These are phyloP conservation scores for Trypanosoma lewisi DNA, from an alignment of 208 protist species.

Conservation along the genomic window DNA sequence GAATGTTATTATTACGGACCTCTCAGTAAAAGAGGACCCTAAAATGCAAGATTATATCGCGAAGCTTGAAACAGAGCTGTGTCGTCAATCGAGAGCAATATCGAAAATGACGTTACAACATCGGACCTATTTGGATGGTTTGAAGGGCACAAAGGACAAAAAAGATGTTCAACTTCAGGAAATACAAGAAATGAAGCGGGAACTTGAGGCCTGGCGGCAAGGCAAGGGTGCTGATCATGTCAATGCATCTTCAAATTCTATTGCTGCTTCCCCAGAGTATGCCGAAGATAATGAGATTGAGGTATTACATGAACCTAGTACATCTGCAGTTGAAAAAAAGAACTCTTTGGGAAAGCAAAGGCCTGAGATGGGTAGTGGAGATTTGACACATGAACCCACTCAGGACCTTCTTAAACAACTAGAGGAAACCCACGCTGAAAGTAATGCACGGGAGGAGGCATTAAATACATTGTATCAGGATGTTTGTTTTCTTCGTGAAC, in stretches of 20 bases:
- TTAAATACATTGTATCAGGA: constrained; percentile 43
- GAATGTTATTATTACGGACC: constrained; percentile 17
- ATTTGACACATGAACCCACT: neutral
- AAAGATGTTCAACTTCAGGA: constrained; percentile 1
- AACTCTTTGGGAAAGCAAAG: neutral
- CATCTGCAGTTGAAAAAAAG: neutral
- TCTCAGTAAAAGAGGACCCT: constrained; percentile 23
- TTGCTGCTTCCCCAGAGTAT: neutral
- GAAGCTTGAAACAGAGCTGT: constrained; percentile 21
- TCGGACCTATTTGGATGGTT: neutral
- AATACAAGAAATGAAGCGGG: neutral
- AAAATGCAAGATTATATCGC: constrained; percentile 25
- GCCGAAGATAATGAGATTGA: neutral
- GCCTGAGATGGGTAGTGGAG: neutral
- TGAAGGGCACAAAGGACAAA: neutral
- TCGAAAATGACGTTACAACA: neutral
- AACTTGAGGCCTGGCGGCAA: neutral
- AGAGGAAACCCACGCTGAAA: constrained; percentile 21
- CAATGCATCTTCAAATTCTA: neutral
- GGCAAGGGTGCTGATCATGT: neutral
- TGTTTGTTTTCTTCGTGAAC: constrained; percentile 29
- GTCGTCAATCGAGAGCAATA: constrained; percentile 24
- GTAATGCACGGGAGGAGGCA: constrained; percentile 39
- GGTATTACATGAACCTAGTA: neutral
- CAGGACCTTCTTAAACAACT: constrained; percentile 4